phyloP scores from a whole-genome alignment of 164 flowering plant species.

The Vitis riparia region DNA sequence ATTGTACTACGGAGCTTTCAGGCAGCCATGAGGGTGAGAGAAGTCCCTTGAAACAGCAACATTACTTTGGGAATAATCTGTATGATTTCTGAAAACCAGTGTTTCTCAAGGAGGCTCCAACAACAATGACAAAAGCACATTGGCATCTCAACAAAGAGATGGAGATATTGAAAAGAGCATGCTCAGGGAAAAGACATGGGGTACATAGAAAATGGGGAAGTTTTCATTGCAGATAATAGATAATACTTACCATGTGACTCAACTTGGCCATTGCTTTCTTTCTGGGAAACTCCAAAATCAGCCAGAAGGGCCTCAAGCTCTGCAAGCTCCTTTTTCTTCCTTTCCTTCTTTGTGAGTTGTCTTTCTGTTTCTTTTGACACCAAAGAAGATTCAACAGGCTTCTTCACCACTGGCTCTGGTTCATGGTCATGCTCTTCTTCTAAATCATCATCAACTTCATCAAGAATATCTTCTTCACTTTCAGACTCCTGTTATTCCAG shows the following conservation, averaged over 20 bases:
- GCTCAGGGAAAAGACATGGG: too few relatives aligned
- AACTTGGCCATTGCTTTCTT: conserved; percentile 46
- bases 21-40: too few relatives aligned
- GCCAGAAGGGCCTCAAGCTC: conserved; percentile 89
- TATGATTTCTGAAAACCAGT: too few relatives aligned
- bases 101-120: too few relatives aligned
- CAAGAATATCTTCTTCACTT: conserved; percentile 76
- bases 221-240: neutral
- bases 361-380: conserved; percentile 78
- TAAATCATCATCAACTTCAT: conserved; percentile 71
- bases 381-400: conserved; percentile 39
- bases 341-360: conserved; percentile 91
- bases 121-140: too few relatives aligned
- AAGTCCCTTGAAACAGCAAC: too few relatives aligned
- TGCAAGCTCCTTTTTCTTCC: conserved; percentile 82
- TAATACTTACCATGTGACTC: conserved; percentile 46
- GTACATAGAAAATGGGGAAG: too few relatives aligned
- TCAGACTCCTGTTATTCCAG: conserved; percentile 65
- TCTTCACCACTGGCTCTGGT: conserved; percentile 47
- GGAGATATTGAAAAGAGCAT: too few relatives aligned
- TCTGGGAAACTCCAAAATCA: conserved; percentile 55
- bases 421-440: conserved; percentile 76
- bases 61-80: too few relatives aligned
- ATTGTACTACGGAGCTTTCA: too few relatives aligned
- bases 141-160: too few relatives aligned